Evolutionary conservation across 805 yeast species (phyloP).

Genomic region (Schwanniomyces polymorphus): DNA sequence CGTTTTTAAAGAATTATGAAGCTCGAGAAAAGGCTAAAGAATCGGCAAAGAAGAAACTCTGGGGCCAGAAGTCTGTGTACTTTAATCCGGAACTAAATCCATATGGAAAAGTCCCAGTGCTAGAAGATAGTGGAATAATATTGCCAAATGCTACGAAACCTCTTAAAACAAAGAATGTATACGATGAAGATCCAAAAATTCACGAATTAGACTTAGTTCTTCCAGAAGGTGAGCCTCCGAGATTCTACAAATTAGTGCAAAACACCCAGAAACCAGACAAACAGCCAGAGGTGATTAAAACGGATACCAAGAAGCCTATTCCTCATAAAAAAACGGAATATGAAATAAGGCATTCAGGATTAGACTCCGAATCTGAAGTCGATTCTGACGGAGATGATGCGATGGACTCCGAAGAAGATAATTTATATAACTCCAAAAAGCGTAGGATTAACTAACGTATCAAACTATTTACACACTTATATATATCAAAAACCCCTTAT

Average conservation of each 20-base stretch:
- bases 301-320: too few relatives aligned
- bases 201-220: conserved; percentile 25
- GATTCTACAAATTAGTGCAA: conserved; percentile 44
- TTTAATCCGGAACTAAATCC: conserved; percentile 71
- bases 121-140: conserved; percentile 4
- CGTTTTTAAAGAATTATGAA: conserved; percentile 20
- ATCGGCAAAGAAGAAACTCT: conserved; percentile 21
- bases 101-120: conserved; percentile 51
- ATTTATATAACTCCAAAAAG: background rate
- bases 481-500: background rate
- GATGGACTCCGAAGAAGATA: background rate
- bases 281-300: background rate
- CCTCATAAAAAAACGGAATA: too few relatives aligned
- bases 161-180: conserved; percentile 15
- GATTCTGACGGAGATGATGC: background rate
- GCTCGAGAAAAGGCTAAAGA: conserved; percentile 14
- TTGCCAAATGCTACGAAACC: conserved; percentile 33
- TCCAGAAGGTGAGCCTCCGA: conserved; percentile 46
- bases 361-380: background rate
- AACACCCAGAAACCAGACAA: conserved; percentile 21
- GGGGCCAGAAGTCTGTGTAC: conserved; percentile 53
- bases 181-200: conserved; percentile 29
- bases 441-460: background rate
- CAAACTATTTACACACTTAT: conserved; percentile 1
- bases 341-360: background rate